Percentiles rank a stretch among this genome's conserved stretches.
phyloP scores from a whole-genome alignment of 1,284 basidiomycete species.

The Puccinia polysora region DNA sequence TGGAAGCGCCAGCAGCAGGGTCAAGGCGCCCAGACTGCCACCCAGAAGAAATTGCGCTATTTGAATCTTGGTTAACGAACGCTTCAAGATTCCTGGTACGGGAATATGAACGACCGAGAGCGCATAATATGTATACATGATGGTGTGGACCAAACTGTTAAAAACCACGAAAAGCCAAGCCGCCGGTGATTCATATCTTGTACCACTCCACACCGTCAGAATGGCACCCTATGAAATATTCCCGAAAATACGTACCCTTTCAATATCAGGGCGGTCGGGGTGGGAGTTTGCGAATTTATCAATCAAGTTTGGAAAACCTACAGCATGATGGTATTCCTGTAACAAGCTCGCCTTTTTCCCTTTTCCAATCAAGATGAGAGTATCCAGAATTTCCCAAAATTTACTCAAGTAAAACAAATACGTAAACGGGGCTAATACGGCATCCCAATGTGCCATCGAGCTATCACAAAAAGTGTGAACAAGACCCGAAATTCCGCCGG shows the following conservation, averaged over 20 bases:
- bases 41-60: slow-evolving; percentile 50
- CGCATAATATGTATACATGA: slow-evolving; percentile 52
- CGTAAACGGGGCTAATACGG: slow-evolving; percentile 49
- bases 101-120: slow-evolving; percentile 50
- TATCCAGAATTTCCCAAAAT: slow-evolving; percentile 53
- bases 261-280: background rate
- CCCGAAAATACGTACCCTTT: background rate
- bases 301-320: slow-evolving; percentile 5
- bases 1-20: slow-evolving; percentile 11
- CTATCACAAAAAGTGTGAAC: slow-evolving; percentile 52
- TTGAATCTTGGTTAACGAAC: slow-evolving; percentile 50
- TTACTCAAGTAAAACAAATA: slow-evolving; percentile 53
- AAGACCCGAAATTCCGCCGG: slow-evolving; percentile 47
- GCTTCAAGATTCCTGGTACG: slow-evolving; percentile 51
- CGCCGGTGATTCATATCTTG: slow-evolving; percentile 50
- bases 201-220: slow-evolving; percentile 52
- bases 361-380: slow-evolving; percentile 53
- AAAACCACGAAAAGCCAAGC: slow-evolving; percentile 46
- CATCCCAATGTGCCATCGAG: slow-evolving; percentile 49
- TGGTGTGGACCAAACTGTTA: slow-evolving; percentile 48
- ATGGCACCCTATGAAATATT: slow-evolving; percentile 48
- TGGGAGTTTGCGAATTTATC: background rate
- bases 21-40: slow-evolving; percentile 45
- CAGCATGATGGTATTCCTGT: slow-evolving; percentile 49
- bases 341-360: slow-evolving; percentile 52